Evolutionary conservation across 2,329 filamentous ascomycete species (phyloP), one percentile per base, ranked within the genome.

Genomic region (Clarireedia sp.): DNA sequence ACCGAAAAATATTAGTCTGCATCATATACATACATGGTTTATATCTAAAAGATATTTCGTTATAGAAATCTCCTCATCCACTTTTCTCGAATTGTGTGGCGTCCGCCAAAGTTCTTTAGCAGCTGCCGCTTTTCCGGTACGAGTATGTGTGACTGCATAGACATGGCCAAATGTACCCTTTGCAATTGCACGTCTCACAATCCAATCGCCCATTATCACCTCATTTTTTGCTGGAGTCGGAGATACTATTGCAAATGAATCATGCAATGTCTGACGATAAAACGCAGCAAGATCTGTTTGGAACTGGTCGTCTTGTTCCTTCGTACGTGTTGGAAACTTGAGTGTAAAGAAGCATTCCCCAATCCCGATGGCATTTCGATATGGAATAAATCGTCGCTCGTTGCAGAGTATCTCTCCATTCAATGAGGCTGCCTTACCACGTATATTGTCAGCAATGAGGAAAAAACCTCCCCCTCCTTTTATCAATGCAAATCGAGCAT

Each of bases 91-190:
- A 45, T 63, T 61, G 8, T 56, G 45, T 29, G 26, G 44, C 17
- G 60, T 63, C 19, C 54, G 53, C 59, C 59, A 63, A 12, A 63
- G 50, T 43, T 63, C 60, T 49, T 63, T 61, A 19, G 59, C 59
- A 33, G 60, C 60, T 21, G 60, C 59, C 21, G 58, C 26, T 44
- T 60, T 36, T 16, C 60, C 60, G 17, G 59, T 63, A 23, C 54
- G 33, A 46, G 44, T 54, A 54, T 63, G 56, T 19, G 59, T 57
- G 19, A 62, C 57, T 2, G 54, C 33, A 40, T 55, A 61, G 26
- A 62, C 57, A 19, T 53, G 57, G 3, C 60, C 60, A 56, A 55
- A 62, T 38, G 48, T 51, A 19, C 60, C 60, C 36, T 55, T 61
- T 16, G 59, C 55, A 26, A 62, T 57, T 12, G 60, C 56, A 56